phyloP scores from a whole-genome alignment of 179 eudicot species.

The Nepenthes alata region DNA sequence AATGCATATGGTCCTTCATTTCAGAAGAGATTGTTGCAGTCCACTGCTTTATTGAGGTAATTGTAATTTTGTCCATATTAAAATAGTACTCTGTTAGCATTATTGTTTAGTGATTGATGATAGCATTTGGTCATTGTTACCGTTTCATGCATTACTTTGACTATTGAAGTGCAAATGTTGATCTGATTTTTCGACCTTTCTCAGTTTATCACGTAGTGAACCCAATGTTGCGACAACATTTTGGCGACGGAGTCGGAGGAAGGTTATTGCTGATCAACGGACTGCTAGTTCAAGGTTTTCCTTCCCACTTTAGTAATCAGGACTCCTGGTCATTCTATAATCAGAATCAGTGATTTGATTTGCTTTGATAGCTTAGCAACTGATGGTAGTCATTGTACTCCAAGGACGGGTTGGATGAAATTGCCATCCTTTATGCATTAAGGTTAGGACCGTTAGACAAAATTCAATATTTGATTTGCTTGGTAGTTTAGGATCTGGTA shows the following conservation, averaged over 20 bases:
- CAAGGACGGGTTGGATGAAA: not conserved
- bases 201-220: constrained; percentile 83
- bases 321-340: not conserved
- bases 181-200: constrained; percentile 18
- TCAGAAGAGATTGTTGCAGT: constrained; percentile 63
- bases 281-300: constrained; percentile 86
- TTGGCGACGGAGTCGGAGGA: constrained; percentile 91
- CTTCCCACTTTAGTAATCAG: not conserved
- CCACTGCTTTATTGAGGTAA: constrained; percentile 58
- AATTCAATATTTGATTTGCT: too few species aligned
- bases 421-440: too few species aligned
- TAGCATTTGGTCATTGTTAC: constrained; percentile 9
- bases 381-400: not conserved
- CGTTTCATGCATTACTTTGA: constrained; percentile 7
- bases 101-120: not conserved
- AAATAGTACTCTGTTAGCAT: not conserved
- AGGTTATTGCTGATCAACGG: constrained; percentile 81
- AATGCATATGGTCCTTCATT: constrained; percentile 60
- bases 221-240: constrained; percentile 74
- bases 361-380: too few species aligned
- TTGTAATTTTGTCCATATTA: constrained; percentile 1
- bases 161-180: constrained; percentile 10
- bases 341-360: too few species aligned
- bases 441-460: too few species aligned
- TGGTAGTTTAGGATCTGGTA: too few species aligned